Conservation (phyloP, 805 yeast species). For the Suhomyces faveliae region DNA sequence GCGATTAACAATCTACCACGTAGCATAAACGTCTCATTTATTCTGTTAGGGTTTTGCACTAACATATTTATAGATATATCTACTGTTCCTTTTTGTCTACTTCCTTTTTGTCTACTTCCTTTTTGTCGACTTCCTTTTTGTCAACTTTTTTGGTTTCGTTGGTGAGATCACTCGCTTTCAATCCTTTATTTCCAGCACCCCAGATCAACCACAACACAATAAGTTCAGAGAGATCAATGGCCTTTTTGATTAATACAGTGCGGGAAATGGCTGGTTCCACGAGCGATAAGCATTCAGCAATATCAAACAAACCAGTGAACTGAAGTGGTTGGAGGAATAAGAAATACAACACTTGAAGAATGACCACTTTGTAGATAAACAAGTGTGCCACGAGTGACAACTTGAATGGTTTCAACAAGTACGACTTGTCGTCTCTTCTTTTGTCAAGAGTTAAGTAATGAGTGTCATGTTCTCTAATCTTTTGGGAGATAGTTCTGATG, state of each 20-base stretch:
- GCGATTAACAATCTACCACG: too few species aligned
- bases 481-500: neutral
- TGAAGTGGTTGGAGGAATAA: slow-evolving; percentile 4
- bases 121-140: neutral
- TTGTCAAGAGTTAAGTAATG: slow-evolving; percentile 1
- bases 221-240: slow-evolving; percentile 6
- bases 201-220: slow-evolving; percentile 12
- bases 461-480: neutral
- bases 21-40: too few species aligned
- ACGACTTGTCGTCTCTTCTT: slow-evolving; percentile 2
- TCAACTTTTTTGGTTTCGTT: neutral
- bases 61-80: too few species aligned
- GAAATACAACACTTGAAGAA: slow-evolving; percentile 5
- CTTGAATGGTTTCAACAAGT: slow-evolving; percentile 3
- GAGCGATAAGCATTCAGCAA: slow-evolving; percentile 9
- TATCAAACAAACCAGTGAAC: slow-evolving; percentile 9
- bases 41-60: too few species aligned
- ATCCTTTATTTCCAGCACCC: slow-evolving; percentile 7
- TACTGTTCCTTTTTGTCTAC: too few species aligned
- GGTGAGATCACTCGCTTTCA: neutral
- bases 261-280: neutral
- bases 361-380: slow-evolving; percentile 5
- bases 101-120: neutral
- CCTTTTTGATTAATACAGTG: neutral
- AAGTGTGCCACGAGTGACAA: slow-evolving; percentile 9